These are phyloP conservation scores for Plantago ovata DNA, from an alignment of 257 asterid species.

Conservation along the genomic window DNA sequence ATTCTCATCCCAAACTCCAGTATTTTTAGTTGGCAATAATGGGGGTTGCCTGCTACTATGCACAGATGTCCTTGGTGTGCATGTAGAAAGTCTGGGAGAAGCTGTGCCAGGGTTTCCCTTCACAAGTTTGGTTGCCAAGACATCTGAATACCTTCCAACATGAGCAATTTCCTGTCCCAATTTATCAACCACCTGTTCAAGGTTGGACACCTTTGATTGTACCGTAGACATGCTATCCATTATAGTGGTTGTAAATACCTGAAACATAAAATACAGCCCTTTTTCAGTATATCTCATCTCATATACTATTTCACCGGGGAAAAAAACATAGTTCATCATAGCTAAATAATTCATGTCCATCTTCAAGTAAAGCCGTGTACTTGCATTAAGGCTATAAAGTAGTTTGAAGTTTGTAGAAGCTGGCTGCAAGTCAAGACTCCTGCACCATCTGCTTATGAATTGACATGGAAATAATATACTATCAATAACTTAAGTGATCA, in stretches of 20 bases:
- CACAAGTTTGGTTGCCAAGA: conserved; percentile 36
- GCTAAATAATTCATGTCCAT: background rate
- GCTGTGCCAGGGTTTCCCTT: conserved; percentile 53
- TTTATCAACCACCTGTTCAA: conserved; percentile 68
- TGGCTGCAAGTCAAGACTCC: conserved; percentile 2
- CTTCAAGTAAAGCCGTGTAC: background rate
- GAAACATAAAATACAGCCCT: conserved; percentile 20
- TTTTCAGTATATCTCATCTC: conserved; percentile 5
- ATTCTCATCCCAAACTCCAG: conserved; percentile 47
- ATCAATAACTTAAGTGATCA: conserved; percentile 10
- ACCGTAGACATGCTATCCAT: conserved; percentile 72
- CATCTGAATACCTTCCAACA: conserved; percentile 51
- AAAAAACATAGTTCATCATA: background rate
- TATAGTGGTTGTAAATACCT: conserved; percentile 63
- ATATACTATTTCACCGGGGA: background rate
- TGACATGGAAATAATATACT: background rate
- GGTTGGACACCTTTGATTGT: conserved; percentile 79
- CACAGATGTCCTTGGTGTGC: conserved; percentile 77
- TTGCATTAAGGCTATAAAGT: conserved; percentile 1
- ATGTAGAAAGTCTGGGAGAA: conserved; percentile 71
- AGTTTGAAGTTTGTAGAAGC: conserved; percentile 14
- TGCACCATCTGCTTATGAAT: conserved; percentile 2
- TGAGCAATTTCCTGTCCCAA: conserved; percentile 59
- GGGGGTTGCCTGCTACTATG: conserved; percentile 50
- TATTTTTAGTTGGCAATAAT: conserved; percentile 37